Percentiles rank a stretch among this genome's conserved stretches.
These are phyloP conservation scores for Neurospora sp. DNA, from an alignment of 495 filamentous ascomycete species.

Conservation along the genomic window DNA sequence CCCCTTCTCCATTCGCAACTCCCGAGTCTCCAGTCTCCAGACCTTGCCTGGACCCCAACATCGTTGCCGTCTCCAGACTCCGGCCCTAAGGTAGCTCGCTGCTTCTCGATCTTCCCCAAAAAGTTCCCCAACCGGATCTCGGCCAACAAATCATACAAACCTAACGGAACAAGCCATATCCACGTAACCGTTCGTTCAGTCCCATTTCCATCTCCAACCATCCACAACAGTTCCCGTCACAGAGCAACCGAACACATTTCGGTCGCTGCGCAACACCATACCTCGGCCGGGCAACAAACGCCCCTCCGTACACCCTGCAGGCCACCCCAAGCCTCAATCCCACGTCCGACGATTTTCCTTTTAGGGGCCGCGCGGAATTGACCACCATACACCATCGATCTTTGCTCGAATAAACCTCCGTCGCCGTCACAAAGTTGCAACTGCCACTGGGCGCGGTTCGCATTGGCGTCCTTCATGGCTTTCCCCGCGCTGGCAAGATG, in stretches of 20 bases:
- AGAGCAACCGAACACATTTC: neutral
- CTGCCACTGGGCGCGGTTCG: constrained; percentile 9
- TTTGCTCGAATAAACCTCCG: neutral
- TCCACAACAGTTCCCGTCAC: neutral
- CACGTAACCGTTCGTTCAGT: neutral
- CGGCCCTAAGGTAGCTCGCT: neutral
- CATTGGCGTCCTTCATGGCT: constrained; percentile 25
- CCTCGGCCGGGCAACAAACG: neutral
- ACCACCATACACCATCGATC: neutral
- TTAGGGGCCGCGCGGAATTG: neutral
- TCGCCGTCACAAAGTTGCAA: neutral
- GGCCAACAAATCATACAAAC: neutral
- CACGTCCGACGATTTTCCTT: neutral
- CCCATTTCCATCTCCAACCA: neutral
- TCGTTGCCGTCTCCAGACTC: neutral
- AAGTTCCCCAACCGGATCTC: neutral
- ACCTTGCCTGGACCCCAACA: neutral
- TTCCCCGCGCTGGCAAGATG: constrained; percentile 53
- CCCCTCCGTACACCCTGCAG: neutral
- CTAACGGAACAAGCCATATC: neutral
- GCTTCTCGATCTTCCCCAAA: neutral
- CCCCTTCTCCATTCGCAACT: neutral
- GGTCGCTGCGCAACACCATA: neutral
- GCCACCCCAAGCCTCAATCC: neutral
- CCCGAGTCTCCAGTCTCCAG: neutral